phyloP scores from a whole-genome alignment of 768 basidiomycete genomes.

The Boletus sensibilis region DNA sequence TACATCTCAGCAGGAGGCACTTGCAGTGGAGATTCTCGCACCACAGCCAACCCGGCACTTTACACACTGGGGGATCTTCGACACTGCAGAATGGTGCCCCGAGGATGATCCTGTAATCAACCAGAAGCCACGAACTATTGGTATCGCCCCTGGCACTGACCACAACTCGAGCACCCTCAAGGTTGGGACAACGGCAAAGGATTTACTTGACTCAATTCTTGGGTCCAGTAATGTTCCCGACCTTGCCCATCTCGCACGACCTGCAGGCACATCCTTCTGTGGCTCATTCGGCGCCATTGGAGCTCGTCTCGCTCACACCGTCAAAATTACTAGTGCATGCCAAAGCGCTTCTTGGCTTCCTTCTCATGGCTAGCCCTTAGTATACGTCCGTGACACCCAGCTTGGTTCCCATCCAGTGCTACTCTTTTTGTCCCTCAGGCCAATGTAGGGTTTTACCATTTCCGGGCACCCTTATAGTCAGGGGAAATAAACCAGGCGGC shows the following conservation, averaged over 20 bases:
- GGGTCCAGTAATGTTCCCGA: constrained; percentile 8
- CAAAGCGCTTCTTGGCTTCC: constrained; percentile 21
- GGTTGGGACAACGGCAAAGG: constrained; percentile 21
- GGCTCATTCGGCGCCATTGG: constrained; percentile 28
- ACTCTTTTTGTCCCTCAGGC: background rate
- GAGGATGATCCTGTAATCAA: constrained; percentile 32
- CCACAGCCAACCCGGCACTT: constrained; percentile 15
- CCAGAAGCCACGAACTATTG: constrained; percentile 24
- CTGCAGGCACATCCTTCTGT: constrained; percentile 23
- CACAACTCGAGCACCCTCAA: background rate
- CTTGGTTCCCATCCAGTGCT: background rate
- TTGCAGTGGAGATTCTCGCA: constrained; percentile 7
- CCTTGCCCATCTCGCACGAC: constrained; percentile 5
- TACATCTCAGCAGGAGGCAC: background rate
- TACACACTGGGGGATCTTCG: constrained; percentile 11
- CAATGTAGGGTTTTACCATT: background rate
- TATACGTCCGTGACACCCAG: background rate
- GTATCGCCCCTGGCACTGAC: constrained; percentile 31
- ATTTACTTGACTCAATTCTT: constrained; percentile 31
- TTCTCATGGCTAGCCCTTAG: constrained; percentile 16
- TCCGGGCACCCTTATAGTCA: background rate
- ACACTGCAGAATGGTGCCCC: constrained; percentile 29
- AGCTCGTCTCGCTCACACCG: constrained; percentile 20
- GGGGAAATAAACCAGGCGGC: background rate
- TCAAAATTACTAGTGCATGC: constrained; percentile 18